A percentile compares a stretch with the other conserved stretches of the same genome.
These are phyloP conservation scores for Termitomyces sp. DNA, from an alignment of 768 basidiomycete genomes.

Conservation along the genomic window DNA sequence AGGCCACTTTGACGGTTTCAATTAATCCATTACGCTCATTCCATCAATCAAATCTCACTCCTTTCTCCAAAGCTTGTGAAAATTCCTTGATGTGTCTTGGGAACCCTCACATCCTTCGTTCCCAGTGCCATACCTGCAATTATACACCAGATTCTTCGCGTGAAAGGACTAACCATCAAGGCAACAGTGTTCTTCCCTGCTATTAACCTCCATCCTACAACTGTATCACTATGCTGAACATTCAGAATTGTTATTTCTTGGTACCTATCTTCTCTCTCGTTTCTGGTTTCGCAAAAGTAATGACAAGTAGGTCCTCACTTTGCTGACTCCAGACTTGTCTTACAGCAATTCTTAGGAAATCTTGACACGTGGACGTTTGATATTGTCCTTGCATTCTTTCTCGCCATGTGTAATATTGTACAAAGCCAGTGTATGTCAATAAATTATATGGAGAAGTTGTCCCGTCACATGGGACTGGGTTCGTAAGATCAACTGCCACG, in stretches of 20 bases:
- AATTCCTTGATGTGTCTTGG: slow-evolving; percentile 3
- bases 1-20: slow-evolving; percentile 89
- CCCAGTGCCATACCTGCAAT: slow-evolving; percentile 35
- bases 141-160: slow-evolving; percentile 22
- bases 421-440: slow-evolving; percentile 1
- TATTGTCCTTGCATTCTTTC: not conserved
- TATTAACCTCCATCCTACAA: not conserved
- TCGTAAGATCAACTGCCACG: not conserved
- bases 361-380: not conserved
- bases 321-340: not conserved
- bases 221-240: slow-evolving; percentile 3
- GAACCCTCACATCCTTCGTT: slow-evolving; percentile 10
- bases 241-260: not conserved
- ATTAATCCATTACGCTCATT: slow-evolving; percentile 33
- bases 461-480: not conserved
- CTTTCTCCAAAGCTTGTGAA: slow-evolving; percentile 8
- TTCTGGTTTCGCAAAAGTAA: not conserved
- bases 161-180: not conserved
- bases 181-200: not conserved
- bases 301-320: not conserved
- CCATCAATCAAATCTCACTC: slow-evolving; percentile 7
- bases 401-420: slow-evolving; percentile 8
- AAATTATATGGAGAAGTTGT: not conserved
- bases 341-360: not conserved
- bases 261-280: slow-evolving; percentile 6